A percentile compares a stretch with the other conserved stretches of the same genome.
Evolutionary conservation across 768 basidiomycete genomes (phyloP).

Genomic region (Terana coerulea): DNA sequence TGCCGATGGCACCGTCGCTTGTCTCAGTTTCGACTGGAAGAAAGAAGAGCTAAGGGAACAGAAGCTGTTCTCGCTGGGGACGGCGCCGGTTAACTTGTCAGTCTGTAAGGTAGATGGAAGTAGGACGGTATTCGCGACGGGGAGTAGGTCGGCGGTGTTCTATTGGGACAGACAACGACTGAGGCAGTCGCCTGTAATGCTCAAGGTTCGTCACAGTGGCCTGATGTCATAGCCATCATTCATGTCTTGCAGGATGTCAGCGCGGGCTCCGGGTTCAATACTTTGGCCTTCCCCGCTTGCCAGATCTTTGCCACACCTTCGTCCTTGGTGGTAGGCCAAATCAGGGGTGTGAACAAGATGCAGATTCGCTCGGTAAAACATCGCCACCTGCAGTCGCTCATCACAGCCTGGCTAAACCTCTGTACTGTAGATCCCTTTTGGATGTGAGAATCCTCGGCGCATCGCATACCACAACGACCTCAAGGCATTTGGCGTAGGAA

Average conservation of each 20-base stretch:
- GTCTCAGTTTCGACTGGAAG: conserved; percentile 38
- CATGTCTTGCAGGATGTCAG: conserved; percentile 41
- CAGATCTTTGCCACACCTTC: conserved; percentile 55
- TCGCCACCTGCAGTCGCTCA: too few relatives aligned
- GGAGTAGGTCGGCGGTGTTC: conserved; percentile 65
- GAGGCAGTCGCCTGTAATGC: conserved; percentile 63
- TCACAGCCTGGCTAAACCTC: too few relatives aligned
- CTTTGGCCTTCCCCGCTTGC: conserved; percentile 43
- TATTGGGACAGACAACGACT: conserved; percentile 64
- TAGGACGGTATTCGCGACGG: conserved; percentile 63
- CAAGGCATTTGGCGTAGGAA: conserved; percentile 65
- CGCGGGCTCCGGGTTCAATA: conserved; percentile 50
- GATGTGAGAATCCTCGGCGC: conserved; percentile 64
- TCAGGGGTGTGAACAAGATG: conserved; percentile 69
- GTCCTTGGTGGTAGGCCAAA: conserved; percentile 59
- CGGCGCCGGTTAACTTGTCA: conserved; percentile 59
- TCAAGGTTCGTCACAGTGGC: conserved; percentile 45
- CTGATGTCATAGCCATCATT: not conserved
- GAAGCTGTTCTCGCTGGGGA: conserved; percentile 64
- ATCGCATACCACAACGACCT: conserved; percentile 56
- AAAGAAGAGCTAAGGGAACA: conserved; percentile 35
- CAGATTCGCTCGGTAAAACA: conserved; percentile 78
- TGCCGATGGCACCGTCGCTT: conserved; percentile 67
- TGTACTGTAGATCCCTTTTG: conserved; percentile 68
- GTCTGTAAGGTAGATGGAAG: conserved; percentile 51